phyloP scores from a whole-genome alignment of 257 asterid species.

The Solanum ossicruentum region DNA sequence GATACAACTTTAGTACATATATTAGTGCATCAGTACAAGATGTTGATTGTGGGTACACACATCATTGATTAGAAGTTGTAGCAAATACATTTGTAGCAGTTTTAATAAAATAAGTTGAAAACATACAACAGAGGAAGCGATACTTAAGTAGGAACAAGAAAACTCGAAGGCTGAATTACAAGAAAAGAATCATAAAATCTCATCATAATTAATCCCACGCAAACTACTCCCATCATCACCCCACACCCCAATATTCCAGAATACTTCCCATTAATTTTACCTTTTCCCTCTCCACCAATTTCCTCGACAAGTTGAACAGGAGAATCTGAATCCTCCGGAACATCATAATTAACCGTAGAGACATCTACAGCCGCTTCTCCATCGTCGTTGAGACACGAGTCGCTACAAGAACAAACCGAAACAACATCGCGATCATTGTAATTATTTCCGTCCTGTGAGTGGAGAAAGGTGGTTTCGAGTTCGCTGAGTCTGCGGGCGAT shows the following conservation, averaged over 20 bases:
- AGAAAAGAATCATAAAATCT: background rate
- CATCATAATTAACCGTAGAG: background rate
- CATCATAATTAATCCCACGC: background rate
- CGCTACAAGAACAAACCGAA: conserved; percentile 13
- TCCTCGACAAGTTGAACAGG: background rate
- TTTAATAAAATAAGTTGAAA: background rate
- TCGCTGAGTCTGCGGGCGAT: conserved; percentile 2
- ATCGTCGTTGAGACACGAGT: background rate
- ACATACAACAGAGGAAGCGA: background rate
- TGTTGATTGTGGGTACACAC: background rate
- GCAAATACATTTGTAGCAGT: background rate
- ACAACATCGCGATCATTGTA: background rate
- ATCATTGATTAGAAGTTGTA: background rate
- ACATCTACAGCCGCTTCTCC: background rate
- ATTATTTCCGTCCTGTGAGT: background rate
- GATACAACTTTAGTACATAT: too few species aligned
- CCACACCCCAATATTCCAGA: background rate
- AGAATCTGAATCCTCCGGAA: background rate
- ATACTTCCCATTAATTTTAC: background rate
- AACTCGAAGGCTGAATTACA: background rate
- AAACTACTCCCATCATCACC: conserved; percentile 1
- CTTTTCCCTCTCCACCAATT: background rate
- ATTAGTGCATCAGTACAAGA: background rate
- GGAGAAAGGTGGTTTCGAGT: conserved; percentile 2
- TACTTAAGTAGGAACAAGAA: conserved; percentile 8